These are phyloP conservation scores for Solanum bukasovii DNA, from an alignment of 257 asterid genomes.

Conservation along the genomic window DNA sequence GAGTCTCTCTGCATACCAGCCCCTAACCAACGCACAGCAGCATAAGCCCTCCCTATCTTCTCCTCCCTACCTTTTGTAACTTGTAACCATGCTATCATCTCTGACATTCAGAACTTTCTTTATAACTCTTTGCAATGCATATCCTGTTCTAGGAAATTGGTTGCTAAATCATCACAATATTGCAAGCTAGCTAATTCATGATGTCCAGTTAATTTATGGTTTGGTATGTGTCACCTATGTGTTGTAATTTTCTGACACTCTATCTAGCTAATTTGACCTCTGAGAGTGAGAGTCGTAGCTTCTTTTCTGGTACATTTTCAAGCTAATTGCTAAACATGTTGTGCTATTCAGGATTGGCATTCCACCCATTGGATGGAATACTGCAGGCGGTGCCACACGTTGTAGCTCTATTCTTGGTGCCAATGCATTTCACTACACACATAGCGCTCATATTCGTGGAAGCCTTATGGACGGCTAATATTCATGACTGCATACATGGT, in stretches of 20 bases:
- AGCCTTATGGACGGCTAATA: constrained; percentile 88
- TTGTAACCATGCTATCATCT: not conserved
- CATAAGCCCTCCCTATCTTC: not conserved
- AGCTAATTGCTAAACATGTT: not conserved
- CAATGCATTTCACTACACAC: constrained; percentile 70
- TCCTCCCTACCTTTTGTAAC: not conserved
- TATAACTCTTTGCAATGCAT: not conserved
- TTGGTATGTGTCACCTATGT: not conserved
- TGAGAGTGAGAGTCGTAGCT: not conserved
- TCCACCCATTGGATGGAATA: constrained; percentile 94
- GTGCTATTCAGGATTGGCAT: constrained; percentile 59
- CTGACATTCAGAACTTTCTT: not conserved
- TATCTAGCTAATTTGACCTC: not conserved
- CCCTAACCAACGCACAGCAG: not conserved
- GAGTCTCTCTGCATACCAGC: not conserved
- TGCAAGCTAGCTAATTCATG: not conserved
- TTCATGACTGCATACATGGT: constrained; percentile 87
- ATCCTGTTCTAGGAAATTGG: not conserved
- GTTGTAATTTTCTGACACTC: not conserved
- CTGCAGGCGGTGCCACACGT: constrained; percentile 89
- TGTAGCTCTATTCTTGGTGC: constrained; percentile 65
- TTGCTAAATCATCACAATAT: not conserved
- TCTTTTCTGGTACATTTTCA: not conserved
- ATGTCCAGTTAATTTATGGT: not conserved
- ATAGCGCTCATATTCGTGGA: constrained; percentile 64